Evolutionary conservation across 2,329 filamentous ascomycete genomes (phyloP).

Genomic region (Aquanectria penicillioides): DNA sequence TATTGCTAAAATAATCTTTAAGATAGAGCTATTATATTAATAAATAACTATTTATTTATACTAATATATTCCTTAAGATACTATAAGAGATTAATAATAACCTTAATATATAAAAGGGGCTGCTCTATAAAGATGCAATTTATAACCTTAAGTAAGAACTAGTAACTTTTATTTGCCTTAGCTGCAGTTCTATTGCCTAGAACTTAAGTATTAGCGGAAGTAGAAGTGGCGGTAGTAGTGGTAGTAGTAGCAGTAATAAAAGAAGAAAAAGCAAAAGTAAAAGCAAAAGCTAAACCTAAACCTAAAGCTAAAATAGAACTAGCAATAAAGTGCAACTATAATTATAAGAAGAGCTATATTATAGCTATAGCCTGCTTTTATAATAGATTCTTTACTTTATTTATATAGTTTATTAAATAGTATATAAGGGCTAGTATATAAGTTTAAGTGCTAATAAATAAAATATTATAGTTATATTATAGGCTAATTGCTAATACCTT

Average conservation of each 20-base stretch:
- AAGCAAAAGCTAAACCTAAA: too few species aligned
- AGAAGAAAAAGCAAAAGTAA: too few species aligned
- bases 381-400: conserved; percentile 11
- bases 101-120: background rate
- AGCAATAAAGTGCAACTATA: too few species aligned
- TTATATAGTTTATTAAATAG: conserved; percentile 14
- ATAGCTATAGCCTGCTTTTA: conserved; percentile 6
- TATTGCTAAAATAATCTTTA: conserved; percentile 1
- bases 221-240: too few species aligned
- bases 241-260: too few species aligned
- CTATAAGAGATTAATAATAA: conserved; percentile 1
- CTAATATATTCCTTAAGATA: conserved; percentile 4
- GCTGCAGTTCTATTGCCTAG: background rate
- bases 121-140: conserved; percentile 6
- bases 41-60: conserved; percentile 4
- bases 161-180: conserved; percentile 5
- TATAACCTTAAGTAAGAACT: conserved; percentile 6
- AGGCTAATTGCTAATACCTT: background rate
- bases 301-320: too few species aligned
- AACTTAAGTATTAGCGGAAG: too few species aligned
- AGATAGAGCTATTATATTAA: conserved; percentile 14
- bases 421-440: conserved; percentile 14
- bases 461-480: conserved; percentile 13
- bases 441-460: conserved; percentile 13
- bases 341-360: background rate